Base-by-base conservation (phyloP, 1,139 yeast genomes). In the Lodderomyces metapsilosis region DNA sequence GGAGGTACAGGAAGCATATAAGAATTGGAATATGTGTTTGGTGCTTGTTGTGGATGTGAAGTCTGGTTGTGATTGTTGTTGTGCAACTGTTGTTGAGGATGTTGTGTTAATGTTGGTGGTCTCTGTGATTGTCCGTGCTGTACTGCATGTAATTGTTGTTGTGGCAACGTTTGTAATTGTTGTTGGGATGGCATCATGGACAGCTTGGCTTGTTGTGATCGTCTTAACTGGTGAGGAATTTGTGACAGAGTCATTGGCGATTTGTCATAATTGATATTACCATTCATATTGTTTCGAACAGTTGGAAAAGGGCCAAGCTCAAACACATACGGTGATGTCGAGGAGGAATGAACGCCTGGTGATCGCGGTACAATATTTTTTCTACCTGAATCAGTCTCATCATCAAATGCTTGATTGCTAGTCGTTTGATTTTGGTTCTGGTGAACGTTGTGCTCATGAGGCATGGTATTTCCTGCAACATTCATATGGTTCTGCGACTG, bases 1-100 rank as follows among this genome's bases (percentile, higher is more conserved):
- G 44, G 53, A n/a, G 58, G 57, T 38, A 52, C 46, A 9, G 59
- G 59, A 37, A 51, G 51, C 15, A 51, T 52, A 34, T 53, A 53
- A 2, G 52, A 44, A 28, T 49, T 44, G 20, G 41, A 13, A 34
- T 30, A 38, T 4, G 46, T 16, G 25, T 24, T 35, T 11, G 37
- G 10, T 8, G 32, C 24, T 27, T 36, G 33, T 7, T 25, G 22
- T 22, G 41, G 47, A 16, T 47, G 47, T 24, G 36, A 40, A 9
- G 30, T 38, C 17, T 28, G 38, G 38, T 15, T 41, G 45, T 23
- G 36, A 25, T 12, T 42, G 13, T 34, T 22, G 8, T 16, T 23
- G 12, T 41, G 43, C 17, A 28, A 34, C 13, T 40, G 43, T 31
- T 34, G 38, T 20, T 5, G 22, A 20, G 5, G 45, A 15, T 30